phyloP scores from a whole-genome alignment of 2,329 filamentous ascomycete species.

The Thyridium curvatum region DNA sequence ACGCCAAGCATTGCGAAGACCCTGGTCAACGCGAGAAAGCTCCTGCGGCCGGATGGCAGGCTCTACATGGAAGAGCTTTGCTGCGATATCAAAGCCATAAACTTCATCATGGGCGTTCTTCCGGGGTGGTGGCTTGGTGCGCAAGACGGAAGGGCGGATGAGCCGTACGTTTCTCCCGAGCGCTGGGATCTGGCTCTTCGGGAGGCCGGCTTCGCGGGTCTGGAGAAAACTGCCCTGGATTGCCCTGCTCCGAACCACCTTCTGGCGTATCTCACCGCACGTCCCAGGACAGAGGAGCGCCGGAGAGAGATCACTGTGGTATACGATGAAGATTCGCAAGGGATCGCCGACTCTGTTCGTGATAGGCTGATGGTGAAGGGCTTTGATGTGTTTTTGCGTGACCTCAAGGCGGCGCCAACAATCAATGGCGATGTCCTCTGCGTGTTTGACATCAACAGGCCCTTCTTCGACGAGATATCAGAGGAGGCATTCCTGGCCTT shows the following conservation, averaged over 20 bases:
- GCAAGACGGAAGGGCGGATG: constrained; percentile 14
- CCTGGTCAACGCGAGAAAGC: background rate
- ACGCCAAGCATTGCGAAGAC: background rate
- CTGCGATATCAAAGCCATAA: background rate
- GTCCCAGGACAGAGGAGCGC: too few species aligned
- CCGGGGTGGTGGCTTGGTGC: constrained; percentile 26
- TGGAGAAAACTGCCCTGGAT: constrained; percentile 6
- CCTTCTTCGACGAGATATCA: too few species aligned
- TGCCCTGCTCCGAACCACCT: too few species aligned
- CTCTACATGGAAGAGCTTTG: background rate
- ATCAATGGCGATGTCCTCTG: background rate
- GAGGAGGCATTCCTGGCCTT: too few species aligned
- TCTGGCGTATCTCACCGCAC: too few species aligned
- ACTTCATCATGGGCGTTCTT: constrained; percentile 12
- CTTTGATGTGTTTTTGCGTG: constrained; percentile 8
- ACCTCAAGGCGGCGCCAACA: background rate
- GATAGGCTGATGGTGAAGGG: too few species aligned
- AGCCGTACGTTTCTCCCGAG: constrained; percentile 16
- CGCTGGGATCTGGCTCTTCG: constrained; percentile 19
- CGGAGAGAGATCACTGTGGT: too few species aligned
- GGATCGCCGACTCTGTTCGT: too few species aligned
- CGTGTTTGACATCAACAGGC: background rate
- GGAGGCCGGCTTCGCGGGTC: constrained; percentile 16
- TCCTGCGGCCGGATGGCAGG: background rate
- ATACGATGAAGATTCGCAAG: too few species aligned